phyloP scores from a whole-genome alignment of 345 rosid genomes.

The Ailanthus altissimus region DNA sequence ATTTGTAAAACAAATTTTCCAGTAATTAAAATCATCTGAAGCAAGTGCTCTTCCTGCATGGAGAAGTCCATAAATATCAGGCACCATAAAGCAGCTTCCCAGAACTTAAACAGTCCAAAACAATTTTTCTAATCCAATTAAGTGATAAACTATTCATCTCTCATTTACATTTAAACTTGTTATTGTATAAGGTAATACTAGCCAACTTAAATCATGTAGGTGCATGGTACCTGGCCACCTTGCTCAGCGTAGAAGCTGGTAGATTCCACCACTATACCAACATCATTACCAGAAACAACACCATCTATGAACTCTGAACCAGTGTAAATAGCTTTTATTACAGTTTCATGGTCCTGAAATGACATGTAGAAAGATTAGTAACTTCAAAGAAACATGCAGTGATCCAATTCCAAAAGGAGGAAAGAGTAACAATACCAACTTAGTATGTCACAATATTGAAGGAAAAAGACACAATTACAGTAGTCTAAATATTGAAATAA shows the following conservation, averaged over 20 bases:
- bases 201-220: slow-evolving; percentile 1
- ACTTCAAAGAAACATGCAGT: background rate
- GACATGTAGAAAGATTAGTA: background rate
- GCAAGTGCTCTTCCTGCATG: background rate
- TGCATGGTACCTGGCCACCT: slow-evolving; percentile 90
- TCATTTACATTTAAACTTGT: background rate
- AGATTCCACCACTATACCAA: slow-evolving; percentile 76
- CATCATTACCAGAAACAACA: slow-evolving; percentile 49
- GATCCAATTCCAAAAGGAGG: background rate
- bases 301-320: slow-evolving; percentile 70
- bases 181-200: background rate
- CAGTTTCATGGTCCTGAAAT: slow-evolving; percentile 69
- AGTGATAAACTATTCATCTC: background rate
- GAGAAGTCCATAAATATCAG: background rate
- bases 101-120: background rate
- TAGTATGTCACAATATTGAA: background rate
- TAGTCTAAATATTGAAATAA: background rate
- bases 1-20: background rate
- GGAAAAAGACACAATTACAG: background rate
- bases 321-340: slow-evolving; percentile 75
- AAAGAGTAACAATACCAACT: background rate
- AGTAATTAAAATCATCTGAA: background rate
- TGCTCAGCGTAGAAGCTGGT: slow-evolving; percentile 97
- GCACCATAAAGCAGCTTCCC: background rate
- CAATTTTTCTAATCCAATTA: background rate